Conservation (phyloP, 495 filamentous ascomycete species). For the Alectoria sarmentosa region DNA sequence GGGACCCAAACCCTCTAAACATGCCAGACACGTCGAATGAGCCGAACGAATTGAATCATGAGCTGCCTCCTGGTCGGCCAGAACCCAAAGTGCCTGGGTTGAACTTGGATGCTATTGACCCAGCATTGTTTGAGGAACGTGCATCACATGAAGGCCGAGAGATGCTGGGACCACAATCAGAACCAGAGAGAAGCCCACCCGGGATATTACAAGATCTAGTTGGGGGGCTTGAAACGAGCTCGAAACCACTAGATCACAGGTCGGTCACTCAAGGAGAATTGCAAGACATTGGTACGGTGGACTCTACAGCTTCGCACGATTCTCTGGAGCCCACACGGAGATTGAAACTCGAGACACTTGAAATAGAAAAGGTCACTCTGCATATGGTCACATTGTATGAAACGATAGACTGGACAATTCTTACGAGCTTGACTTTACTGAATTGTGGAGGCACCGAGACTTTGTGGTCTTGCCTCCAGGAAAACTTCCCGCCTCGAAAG, state of each 20-base stretch:
- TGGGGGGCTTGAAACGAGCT: not conserved
- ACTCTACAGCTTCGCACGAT: not conserved
- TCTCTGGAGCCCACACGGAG: constrained; percentile 28
- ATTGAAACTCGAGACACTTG: constrained; percentile 66
- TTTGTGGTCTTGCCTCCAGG: constrained; percentile 73
- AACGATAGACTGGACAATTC: constrained; percentile 70
- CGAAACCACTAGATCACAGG: not conserved
- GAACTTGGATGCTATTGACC: constrained; percentile 13
- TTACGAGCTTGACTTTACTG: constrained; percentile 77
- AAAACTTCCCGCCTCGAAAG: constrained; percentile 57
- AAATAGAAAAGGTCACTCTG: constrained; percentile 75
- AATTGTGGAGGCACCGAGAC: constrained; percentile 70
- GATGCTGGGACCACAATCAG: not conserved
- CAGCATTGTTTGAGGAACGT: constrained; percentile 12
- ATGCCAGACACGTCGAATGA: not conserved
- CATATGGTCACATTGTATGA: constrained; percentile 60
- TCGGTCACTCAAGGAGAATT: not conserved
- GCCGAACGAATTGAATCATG: not conserved
- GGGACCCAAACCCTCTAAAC: not conserved
- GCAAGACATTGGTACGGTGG: not conserved
- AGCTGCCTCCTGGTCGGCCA: not conserved
- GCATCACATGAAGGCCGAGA: constrained; percentile 3
- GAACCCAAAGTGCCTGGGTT: not conserved
- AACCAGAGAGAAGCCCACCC: not conserved
- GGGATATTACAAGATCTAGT: not conserved